These are phyloP conservation scores for Dothistroma septosporum DNA, from an alignment of 2,329 filamentous ascomycete genomes.

Conservation along the genomic window DNA sequence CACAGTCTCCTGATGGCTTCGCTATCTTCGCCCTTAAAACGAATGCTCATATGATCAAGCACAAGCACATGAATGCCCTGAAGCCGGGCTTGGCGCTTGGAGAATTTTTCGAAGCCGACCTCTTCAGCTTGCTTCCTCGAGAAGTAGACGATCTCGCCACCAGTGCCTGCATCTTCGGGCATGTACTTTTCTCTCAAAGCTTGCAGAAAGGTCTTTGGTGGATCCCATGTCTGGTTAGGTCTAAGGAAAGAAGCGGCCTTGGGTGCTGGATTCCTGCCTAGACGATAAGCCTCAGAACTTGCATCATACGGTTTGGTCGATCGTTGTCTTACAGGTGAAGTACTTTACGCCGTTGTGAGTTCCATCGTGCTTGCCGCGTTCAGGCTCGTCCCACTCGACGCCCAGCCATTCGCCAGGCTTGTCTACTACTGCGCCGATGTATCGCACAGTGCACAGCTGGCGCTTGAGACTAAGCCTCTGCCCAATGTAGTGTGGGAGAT, in stretches of 20 bases:
- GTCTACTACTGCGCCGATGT: slow-evolving; percentile 70
- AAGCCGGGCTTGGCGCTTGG: slow-evolving; percentile 70
- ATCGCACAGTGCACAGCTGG: slow-evolving; percentile 78
- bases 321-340: slow-evolving; percentile 64
- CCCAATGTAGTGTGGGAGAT: slow-evolving; percentile 41
- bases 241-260: slow-evolving; percentile 85
- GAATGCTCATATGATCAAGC: slow-evolving; percentile 70
- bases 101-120: slow-evolving; percentile 91
- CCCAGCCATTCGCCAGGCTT: slow-evolving; percentile 82
- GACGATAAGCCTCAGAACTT: slow-evolving; percentile 26
- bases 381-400: slow-evolving; percentile 91
- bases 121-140: slow-evolving; percentile 83
- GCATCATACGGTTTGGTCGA: slow-evolving; percentile 7
- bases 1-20: slow-evolving; percentile 54
- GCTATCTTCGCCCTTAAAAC: slow-evolving; percentile 20
- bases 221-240: slow-evolving; percentile 66
- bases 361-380: slow-evolving; percentile 85
- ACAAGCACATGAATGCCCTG: slow-evolving; percentile 75
- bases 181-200: slow-evolving; percentile 83
- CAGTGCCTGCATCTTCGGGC: slow-evolving; percentile 35
- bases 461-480: slow-evolving; percentile 77
- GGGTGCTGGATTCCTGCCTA: slow-evolving; percentile 59
- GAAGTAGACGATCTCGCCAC: slow-evolving; percentile 60
- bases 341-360: slow-evolving; percentile 74
- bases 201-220: slow-evolving; percentile 67